phyloP scores from a whole-genome alignment of 1,284 basidiomycete species.

The Moesziomyces aphidis region DNA sequence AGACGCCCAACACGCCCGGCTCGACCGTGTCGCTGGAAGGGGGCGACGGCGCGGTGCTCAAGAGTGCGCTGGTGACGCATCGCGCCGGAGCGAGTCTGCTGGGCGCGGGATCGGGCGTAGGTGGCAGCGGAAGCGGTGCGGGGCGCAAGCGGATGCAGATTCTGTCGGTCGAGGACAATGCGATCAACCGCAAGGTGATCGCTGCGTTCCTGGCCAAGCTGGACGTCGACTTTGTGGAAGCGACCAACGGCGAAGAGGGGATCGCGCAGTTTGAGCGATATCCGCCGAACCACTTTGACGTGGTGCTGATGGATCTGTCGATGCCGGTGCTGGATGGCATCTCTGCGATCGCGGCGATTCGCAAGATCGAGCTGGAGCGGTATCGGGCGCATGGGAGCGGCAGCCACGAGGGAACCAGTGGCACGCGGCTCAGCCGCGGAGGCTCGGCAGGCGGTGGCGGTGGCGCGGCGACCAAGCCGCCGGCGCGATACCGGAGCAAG shows the following conservation, averaged over 20 bases:
- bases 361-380: constrained; percentile 78
- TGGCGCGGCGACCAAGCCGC: constrained; percentile 8
- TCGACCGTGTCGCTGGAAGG: constrained; percentile 70
- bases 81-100: constrained; percentile 16
- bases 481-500: constrained; percentile 68
- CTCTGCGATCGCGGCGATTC: constrained; percentile 84
- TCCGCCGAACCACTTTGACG: constrained; percentile 51
- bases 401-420: background rate
- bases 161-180: constrained; percentile 64
- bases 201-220: constrained; percentile 50
- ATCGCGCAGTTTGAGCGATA: constrained; percentile 44
- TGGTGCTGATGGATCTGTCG: constrained; percentile 78
- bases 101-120: constrained; percentile 1
- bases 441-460: background rate
- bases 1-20: constrained; percentile 68
- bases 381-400: constrained; percentile 9
- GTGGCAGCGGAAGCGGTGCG: constrained; percentile 22
- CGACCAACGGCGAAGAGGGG: constrained; percentile 58
- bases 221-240: constrained; percentile 52
- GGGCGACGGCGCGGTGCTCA: constrained; percentile 71
- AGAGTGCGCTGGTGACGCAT: constrained; percentile 64
- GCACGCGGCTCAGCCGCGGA: background rate
- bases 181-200: constrained; percentile 59
- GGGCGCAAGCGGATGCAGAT: constrained; percentile 44
- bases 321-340: constrained; percentile 92